Evolutionary conservation across 768 basidiomycete genomes (phyloP).

Genomic region (Leccinum ochraceum): DNA sequence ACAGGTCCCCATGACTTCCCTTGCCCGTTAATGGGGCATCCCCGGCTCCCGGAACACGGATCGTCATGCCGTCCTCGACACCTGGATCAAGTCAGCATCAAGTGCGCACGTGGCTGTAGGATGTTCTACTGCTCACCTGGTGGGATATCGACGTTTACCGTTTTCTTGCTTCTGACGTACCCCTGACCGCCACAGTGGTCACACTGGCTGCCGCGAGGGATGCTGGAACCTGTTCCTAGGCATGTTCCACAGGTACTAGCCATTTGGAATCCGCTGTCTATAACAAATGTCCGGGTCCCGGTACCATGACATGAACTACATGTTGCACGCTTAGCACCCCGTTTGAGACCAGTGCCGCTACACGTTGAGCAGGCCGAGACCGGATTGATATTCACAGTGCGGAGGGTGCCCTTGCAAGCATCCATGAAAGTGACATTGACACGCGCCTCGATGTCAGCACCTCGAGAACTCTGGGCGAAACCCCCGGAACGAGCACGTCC

Average conservation of each 20-base stretch:
- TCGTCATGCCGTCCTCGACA: conserved; percentile 92
- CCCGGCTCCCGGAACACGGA: conserved; percentile 78
- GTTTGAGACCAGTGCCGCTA: conserved; percentile 82
- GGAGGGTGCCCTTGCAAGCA: conserved; percentile 86
- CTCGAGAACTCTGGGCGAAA: conserved; percentile 49
- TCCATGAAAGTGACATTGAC: conserved; percentile 87
- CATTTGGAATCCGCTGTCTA: conserved; percentile 97
- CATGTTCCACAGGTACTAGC: conserved; percentile 86
- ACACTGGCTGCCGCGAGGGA: conserved; percentile 81
- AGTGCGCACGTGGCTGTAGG: conserved; percentile 2
- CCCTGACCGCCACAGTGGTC: conserved; percentile 83
- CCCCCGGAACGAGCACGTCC: conserved; percentile 46
- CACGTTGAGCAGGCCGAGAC: conserved; percentile 85
- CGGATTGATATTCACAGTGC: conserved; percentile 75
- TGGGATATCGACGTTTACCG: conserved; percentile 81
- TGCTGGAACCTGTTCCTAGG: conserved; percentile 74
- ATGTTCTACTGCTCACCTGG: conserved; percentile 56
- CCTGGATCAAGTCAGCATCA: conserved; percentile 45
- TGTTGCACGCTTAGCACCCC: conserved; percentile 77
- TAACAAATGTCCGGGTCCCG: conserved; percentile 85
- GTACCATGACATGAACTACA: conserved; percentile 84
- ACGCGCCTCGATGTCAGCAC: conserved; percentile 80
- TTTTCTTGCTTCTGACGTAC: conserved; percentile 77
- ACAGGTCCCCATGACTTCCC: conserved; percentile 80
- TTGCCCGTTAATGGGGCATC: conserved; percentile 82